These are phyloP conservation scores for Trifolium dubium DNA, from an alignment of 306 rosid species.

Conservation along the genomic window DNA sequence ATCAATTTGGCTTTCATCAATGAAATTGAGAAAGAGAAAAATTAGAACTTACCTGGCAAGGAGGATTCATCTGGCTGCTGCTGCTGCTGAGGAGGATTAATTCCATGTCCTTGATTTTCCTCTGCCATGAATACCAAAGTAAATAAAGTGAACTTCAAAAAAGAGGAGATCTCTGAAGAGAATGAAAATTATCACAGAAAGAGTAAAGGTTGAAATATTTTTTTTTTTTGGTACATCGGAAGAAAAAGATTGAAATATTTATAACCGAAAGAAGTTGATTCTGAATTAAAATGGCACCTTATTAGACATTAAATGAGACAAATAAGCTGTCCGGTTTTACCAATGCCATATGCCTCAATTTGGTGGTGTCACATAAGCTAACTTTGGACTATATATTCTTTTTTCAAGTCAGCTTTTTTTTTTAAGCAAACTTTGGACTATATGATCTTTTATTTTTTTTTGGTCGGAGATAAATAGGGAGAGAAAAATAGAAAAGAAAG, in stretches of 20 bases:
- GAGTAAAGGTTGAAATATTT: neutral
- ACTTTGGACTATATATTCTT: neutral
- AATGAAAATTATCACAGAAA: neutral
- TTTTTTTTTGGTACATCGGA: no score
- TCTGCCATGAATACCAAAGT: conserved; percentile 40
- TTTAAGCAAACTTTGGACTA: no score
- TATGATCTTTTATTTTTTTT: no score
- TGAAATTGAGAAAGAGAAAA: neutral
- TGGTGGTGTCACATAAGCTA: conserved; percentile 9
- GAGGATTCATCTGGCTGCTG: conserved; percentile 40
- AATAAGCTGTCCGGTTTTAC: neutral
- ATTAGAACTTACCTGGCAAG: conserved; percentile 42
- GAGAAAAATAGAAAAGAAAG: no score
- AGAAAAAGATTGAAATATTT: neutral
- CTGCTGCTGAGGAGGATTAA: conserved; percentile 4
- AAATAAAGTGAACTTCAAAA: neutral
- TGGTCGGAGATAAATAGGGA: no score
- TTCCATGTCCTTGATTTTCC: conserved; percentile 42
- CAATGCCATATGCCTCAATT: conserved; percentile 36
- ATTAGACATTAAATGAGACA: conserved; percentile 2
- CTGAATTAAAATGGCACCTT: neutral
- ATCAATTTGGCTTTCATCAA: no score
- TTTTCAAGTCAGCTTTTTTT: no score
- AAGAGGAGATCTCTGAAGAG: neutral
- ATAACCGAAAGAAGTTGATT: neutral